Percentiles rank a stretch among this genome's conserved stretches.
These are phyloP conservation scores for Globisporangium camurandrum DNA, from an alignment of 352 stramenopile species.

Conservation along the genomic window DNA sequence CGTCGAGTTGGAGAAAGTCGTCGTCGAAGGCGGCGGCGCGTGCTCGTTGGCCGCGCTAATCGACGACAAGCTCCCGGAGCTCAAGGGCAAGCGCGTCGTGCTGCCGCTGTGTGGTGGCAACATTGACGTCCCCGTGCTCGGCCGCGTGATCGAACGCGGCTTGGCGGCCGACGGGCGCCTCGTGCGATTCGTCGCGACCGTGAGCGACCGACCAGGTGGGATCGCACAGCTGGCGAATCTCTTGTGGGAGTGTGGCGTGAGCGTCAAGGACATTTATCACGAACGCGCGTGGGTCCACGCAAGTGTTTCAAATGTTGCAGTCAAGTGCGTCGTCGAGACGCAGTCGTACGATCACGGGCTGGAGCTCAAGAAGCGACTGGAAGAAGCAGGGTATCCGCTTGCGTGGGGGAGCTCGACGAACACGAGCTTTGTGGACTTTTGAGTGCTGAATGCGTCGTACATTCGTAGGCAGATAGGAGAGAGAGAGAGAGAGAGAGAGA, in stretches of 20 bases:
- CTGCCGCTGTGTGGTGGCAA: conserved; percentile 96
- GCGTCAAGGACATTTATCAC: conserved; percentile 97
- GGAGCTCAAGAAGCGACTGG: conserved; percentile 79
- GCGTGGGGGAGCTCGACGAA: conserved; percentile 54
- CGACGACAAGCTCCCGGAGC: conserved; percentile 90
- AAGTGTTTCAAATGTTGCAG: conserved; percentile 92
- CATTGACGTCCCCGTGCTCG: conserved; percentile 95
- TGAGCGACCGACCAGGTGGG: conserved; percentile 93
- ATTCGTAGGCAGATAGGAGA: neutral
- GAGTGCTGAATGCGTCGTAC: neutral
- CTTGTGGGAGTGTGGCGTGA: conserved; percentile 84
- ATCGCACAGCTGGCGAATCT: conserved; percentile 90
- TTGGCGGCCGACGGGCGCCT: conserved; percentile 95
- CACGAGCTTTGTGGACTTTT: conserved; percentile 21
- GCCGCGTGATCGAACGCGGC: conserved; percentile 94
- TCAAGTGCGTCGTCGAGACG: conserved; percentile 95
- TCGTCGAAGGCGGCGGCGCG: conserved; percentile 94
- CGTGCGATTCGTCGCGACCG: conserved; percentile 94
- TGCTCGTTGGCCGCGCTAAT: conserved; percentile 92
- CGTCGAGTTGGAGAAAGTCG: conserved; percentile 97
- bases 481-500: neutral
- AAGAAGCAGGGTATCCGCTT: conserved; percentile 84
- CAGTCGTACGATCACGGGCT: conserved; percentile 90
- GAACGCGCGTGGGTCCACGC: conserved; percentile 94
- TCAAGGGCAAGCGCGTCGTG: conserved; percentile 92